Percentiles rank a stretch among this genome's conserved stretches.
These are phyloP conservation scores for Termitomyces sp. DNA, from an alignment of 768 basidiomycete genomes.

Conservation along the genomic window DNA sequence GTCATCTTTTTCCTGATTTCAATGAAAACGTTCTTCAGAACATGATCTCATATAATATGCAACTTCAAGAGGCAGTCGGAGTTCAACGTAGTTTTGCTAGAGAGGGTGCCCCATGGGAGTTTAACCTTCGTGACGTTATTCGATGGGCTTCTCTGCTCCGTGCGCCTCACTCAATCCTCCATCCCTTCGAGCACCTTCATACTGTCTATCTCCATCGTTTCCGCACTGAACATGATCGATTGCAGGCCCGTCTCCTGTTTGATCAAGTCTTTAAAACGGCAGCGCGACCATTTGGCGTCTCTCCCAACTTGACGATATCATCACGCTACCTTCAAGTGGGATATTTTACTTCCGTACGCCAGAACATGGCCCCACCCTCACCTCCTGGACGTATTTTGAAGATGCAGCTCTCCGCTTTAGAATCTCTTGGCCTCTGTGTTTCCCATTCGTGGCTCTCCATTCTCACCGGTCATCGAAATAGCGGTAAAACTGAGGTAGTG, in stretches of 20 bases:
- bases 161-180: constrained; percentile 21
- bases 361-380: constrained; percentile 25
- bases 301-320: constrained; percentile 38
- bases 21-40: constrained; percentile 46
- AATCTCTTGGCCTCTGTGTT: constrained; percentile 71
- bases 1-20: constrained; percentile 60
- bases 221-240: constrained; percentile 64
- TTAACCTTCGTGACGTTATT: constrained; percentile 92
- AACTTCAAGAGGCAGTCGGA: constrained; percentile 63
- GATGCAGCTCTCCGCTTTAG: constrained; percentile 56
- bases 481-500: constrained; percentile 78
- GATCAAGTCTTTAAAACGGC: constrained; percentile 39
- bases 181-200: constrained; percentile 61
- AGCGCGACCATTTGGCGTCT: constrained; percentile 15
- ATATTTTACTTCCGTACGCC: constrained; percentile 38
- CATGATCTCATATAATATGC: constrained; percentile 83
- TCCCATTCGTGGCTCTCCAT: constrained; percentile 86
- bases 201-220: constrained; percentile 85
- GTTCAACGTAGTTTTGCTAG: constrained; percentile 62
- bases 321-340: constrained; percentile 60
- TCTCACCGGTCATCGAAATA: constrained; percentile 63
- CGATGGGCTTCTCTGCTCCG: constrained; percentile 72
- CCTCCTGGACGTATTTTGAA: constrained; percentile 53
- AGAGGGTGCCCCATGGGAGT: constrained; percentile 93
- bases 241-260: constrained; percentile 45